phyloP scores from a whole-genome alignment of 805 yeast species.

The Ogataea methylovora region DNA sequence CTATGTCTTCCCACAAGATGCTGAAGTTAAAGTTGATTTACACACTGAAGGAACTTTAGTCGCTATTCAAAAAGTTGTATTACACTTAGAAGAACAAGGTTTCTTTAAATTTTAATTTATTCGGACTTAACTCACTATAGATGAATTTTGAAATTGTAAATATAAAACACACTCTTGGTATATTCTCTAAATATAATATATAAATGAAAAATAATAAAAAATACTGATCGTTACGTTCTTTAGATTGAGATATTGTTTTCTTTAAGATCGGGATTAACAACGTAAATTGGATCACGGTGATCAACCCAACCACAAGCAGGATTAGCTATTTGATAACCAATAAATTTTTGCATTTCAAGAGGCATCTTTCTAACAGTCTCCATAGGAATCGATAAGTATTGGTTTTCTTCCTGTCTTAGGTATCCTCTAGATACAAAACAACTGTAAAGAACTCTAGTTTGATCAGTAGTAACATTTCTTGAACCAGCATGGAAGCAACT shows the following conservation, averaged over 20 bases:
- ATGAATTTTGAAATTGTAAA: no score
- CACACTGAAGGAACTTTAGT: slow-evolving; percentile 52
- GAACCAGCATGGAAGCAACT: slow-evolving; percentile 22
- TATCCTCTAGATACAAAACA: slow-evolving; percentile 18
- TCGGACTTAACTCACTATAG: no score
- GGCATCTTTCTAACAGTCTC: slow-evolving; percentile 10
- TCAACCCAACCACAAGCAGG: slow-evolving; percentile 13
- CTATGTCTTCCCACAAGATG: slow-evolving; percentile 40
- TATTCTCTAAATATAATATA: no score
- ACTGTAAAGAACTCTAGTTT: slow-evolving; percentile 14
- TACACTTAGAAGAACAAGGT: slow-evolving; percentile 74
- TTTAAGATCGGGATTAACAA: slow-evolving; percentile 7
- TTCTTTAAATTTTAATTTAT: slow-evolving; percentile 49
- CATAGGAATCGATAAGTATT: slow-evolving; percentile 6
- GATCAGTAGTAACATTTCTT: slow-evolving; percentile 14
- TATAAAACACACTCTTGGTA: no score
- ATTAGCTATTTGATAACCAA: slow-evolving; percentile 10
- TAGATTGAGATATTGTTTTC: slow-evolving; percentile 5
- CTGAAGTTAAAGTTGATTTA: slow-evolving; percentile 52
- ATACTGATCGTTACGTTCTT: no score
- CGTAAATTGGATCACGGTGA: slow-evolving; percentile 7
- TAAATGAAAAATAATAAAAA: no score
- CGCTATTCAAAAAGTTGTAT: slow-evolving; percentile 67
- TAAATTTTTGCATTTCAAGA: slow-evolving; percentile 5
- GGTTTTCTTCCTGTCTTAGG: slow-evolving; percentile 20